Conservation (phyloP, 495 filamentous ascomycete species). For the Acidomyces sp. region DNA sequence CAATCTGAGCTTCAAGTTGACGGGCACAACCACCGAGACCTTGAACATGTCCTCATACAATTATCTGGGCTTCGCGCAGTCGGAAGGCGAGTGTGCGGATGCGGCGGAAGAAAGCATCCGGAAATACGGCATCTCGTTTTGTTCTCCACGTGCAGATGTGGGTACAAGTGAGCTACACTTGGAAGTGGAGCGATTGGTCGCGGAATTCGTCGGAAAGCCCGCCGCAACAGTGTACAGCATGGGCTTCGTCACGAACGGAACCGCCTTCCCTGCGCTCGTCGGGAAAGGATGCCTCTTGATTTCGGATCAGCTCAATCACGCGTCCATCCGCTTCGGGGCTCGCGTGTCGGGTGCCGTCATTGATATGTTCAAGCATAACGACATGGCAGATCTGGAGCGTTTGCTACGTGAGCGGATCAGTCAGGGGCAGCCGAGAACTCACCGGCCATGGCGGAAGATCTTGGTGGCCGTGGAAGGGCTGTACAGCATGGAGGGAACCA, state of each 20-base stretch:
- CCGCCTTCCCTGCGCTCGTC: slow-evolving; percentile 77
- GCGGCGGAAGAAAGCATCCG: slow-evolving; percentile 72
- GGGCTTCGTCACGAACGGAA: slow-evolving; percentile 92
- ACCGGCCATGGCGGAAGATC: slow-evolving; percentile 98
- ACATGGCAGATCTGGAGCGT: slow-evolving; percentile 75
- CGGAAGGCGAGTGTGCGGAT: slow-evolving; percentile 92
- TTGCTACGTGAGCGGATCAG: slow-evolving; percentile 82
- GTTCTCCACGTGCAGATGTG: slow-evolving; percentile 67
- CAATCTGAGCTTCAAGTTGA: slow-evolving; percentile 75
- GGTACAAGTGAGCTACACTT: slow-evolving; percentile 78
- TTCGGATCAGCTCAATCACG: slow-evolving; percentile 94
- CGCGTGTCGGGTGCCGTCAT: slow-evolving; percentile 91
- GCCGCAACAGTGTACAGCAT: slow-evolving; percentile 95
- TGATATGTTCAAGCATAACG: slow-evolving; percentile 91
- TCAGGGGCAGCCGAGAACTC: slow-evolving; percentile 90
- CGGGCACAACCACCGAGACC: slow-evolving; percentile 86
- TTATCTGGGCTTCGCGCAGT: slow-evolving; percentile 96
- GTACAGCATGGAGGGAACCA: slow-evolving; percentile 98
- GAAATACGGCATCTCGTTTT: slow-evolving; percentile 68
- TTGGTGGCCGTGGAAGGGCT: slow-evolving; percentile 91
- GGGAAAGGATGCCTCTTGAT: slow-evolving; percentile 86
- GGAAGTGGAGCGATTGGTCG: slow-evolving; percentile 81
- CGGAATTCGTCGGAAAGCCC: slow-evolving; percentile 84
- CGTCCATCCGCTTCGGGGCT: slow-evolving; percentile 89
- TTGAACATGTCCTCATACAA: slow-evolving; percentile 99